A percentile compares a stretch with the other conserved stretches of the same genome.
phyloP scores from a whole-genome alignment of 805 yeast genomes.

The Pichia heedii region DNA sequence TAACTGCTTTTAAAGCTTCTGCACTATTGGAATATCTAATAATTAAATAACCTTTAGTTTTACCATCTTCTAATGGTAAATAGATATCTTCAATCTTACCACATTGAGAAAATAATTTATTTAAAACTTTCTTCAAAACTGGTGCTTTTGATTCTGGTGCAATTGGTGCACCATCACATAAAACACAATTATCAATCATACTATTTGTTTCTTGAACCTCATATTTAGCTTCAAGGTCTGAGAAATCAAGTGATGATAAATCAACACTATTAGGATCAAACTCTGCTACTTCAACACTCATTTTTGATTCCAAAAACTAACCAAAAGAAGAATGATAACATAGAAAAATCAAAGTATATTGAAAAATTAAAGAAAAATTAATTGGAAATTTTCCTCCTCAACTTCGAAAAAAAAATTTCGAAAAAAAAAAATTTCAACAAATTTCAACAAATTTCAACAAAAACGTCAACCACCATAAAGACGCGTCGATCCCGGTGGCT shows the following conservation, averaged over 20 bases:
- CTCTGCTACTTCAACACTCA: conserved; percentile 18
- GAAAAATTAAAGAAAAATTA: no score
- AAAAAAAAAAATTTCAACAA: no score
- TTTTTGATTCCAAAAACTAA: conserved; percentile 5
- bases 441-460: no score
- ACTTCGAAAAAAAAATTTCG: no score
- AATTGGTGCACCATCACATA: conserved; percentile 92
- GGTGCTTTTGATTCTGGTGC: conserved; percentile 87
- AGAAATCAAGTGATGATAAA: conserved; percentile 57
- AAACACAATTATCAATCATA: conserved; percentile 61
- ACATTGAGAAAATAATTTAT: conserved; percentile 65
- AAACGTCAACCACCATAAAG: no score
- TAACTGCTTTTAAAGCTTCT: conserved; percentile 71
- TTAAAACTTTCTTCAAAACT: conserved; percentile 74
- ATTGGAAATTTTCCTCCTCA: no score
- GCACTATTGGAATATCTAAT: conserved; percentile 66
- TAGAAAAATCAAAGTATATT: no score
- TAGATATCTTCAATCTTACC: conserved; percentile 75
- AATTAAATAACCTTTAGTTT: conserved; percentile 79
- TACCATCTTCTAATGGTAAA: conserved; percentile 74
- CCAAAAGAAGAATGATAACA: no score
- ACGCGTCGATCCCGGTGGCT: no score
- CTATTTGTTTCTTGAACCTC: conserved; percentile 47
- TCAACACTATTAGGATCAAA: conserved; percentile 37
- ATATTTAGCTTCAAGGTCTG: conserved; percentile 77